Conservation (phyloP, 352 stramenopile species). For the Stephanocyclus meneghinianus region DNA sequence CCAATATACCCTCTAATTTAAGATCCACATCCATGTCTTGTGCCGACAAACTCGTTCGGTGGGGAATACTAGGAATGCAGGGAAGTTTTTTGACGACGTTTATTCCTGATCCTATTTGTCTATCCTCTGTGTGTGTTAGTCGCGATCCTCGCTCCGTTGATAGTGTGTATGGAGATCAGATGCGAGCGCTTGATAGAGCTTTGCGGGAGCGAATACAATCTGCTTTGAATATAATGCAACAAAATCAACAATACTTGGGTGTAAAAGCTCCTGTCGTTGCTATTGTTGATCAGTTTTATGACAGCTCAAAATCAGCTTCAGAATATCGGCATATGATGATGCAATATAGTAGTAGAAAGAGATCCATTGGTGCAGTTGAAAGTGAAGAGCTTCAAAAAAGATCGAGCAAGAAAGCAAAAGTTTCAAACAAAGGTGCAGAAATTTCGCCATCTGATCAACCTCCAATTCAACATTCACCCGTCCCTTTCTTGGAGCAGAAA, state of each 20-base stretch:
- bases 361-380: not conserved
- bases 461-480: not conserved
- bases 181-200: slow-evolving; percentile 56
- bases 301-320: slow-evolving; percentile 43
- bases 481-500: not conserved
- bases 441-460: slow-evolving; percentile 11
- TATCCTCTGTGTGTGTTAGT: slow-evolving; percentile 67
- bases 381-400: not conserved
- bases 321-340: slow-evolving; percentile 14
- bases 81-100: slow-evolving; percentile 68
- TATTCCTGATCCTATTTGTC: slow-evolving; percentile 54
- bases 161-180: slow-evolving; percentile 26
- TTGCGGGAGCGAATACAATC: slow-evolving; percentile 45
- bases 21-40: slow-evolving; percentile 91
- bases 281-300: slow-evolving; percentile 35
- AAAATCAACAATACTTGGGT: slow-evolving; percentile 5
- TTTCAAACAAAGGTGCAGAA: slow-evolving; percentile 3
- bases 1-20: slow-evolving; percentile 86
- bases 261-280: slow-evolving; percentile 19
- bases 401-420: slow-evolving; percentile 8
- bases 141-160: slow-evolving; percentile 49
- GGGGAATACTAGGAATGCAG: slow-evolving; percentile 86
- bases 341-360: slow-evolving; percentile 10
- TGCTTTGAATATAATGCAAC: slow-evolving; percentile 27
- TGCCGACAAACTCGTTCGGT: slow-evolving; percentile 90